A percentile compares a stretch with the other conserved stretches of the same genome.
Conservation (phyloP, 345 rosid species). For the Eucalyptus brandiana region DNA sequence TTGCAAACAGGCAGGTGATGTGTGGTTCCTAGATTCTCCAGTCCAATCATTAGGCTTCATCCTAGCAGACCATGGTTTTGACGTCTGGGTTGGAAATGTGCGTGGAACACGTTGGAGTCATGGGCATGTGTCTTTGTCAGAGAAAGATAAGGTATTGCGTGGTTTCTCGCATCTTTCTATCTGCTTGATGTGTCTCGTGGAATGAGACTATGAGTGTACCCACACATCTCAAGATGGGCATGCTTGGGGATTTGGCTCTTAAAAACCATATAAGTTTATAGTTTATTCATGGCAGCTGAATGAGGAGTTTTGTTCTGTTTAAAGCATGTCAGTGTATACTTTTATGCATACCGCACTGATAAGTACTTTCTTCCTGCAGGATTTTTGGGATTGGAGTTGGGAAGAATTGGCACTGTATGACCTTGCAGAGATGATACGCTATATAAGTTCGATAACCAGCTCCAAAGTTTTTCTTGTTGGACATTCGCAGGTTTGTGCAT, state of each 20-base stretch:
- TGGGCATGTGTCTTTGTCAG: constrained; percentile 68
- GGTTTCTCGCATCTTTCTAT: neutral
- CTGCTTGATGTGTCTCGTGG: neutral
- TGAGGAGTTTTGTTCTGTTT: neutral
- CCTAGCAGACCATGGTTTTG: constrained; percentile 86
- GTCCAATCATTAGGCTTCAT: constrained; percentile 69
- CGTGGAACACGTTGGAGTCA: constrained; percentile 88
- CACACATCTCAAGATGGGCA: neutral
- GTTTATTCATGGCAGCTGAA: neutral
- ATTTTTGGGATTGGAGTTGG: constrained; percentile 99
- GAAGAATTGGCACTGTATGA: constrained; percentile 82
- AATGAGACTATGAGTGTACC: neutral
- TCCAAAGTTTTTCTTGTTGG: constrained; percentile 80
- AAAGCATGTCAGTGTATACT: neutral
- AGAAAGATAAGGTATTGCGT: constrained; percentile 47
- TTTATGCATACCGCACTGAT: neutral
- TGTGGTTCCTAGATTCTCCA: constrained; percentile 63
- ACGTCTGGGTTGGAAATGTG: constrained; percentile 89
- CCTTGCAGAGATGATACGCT: constrained; percentile 57
- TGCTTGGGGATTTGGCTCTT: neutral
- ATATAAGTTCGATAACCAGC: constrained; percentile 32
- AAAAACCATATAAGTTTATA: neutral
- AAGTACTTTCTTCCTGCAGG: constrained; percentile 29
- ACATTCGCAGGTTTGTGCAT: constrained; percentile 72
- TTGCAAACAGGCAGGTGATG: constrained; percentile 63